Evolutionary conservation across 768 basidiomycete species (phyloP).

Genomic region (Fistulinella prunicolor): DNA sequence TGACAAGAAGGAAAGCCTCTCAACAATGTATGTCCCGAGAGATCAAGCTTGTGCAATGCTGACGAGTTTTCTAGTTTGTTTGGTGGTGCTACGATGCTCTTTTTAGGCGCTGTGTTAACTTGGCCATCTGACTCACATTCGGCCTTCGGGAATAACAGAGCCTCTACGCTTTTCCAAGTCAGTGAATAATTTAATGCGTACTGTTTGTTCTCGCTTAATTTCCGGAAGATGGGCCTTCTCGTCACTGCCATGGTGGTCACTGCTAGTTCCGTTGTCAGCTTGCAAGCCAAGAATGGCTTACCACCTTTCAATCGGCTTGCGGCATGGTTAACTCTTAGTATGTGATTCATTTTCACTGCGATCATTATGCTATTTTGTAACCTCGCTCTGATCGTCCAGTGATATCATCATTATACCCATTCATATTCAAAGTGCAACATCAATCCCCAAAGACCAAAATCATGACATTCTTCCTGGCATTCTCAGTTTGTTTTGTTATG

Average conservation of each 20-base stretch:
- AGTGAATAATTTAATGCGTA: not conserved
- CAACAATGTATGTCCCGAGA: conserved; percentile 49
- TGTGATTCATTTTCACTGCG: conserved; percentile 13
- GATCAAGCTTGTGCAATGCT: conserved; percentile 1
- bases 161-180: conserved; percentile 24
- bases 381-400: no score
- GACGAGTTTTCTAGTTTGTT: conserved; percentile 34
- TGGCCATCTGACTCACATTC: conserved; percentile 4
- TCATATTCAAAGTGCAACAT: conserved; percentile 36
- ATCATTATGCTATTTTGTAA: conserved; percentile 25
- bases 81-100: conserved; percentile 48
- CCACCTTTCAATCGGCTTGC: conserved; percentile 54
- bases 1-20: conserved; percentile 63
- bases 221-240: conserved; percentile 45
- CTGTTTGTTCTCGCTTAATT: not conserved
- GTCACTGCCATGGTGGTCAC: conserved; percentile 51
- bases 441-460: conserved; percentile 48
- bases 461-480: conserved; percentile 63
- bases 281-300: conserved; percentile 66
- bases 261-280: conserved; percentile 50
- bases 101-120: conserved; percentile 28
- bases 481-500: conserved; percentile 72
- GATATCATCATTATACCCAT: conserved; percentile 50
- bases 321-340: conserved; percentile 69
- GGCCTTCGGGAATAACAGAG: not conserved